phyloP scores from a whole-genome alignment of 75 land plant species.

The Pinus taeda region DNA sequence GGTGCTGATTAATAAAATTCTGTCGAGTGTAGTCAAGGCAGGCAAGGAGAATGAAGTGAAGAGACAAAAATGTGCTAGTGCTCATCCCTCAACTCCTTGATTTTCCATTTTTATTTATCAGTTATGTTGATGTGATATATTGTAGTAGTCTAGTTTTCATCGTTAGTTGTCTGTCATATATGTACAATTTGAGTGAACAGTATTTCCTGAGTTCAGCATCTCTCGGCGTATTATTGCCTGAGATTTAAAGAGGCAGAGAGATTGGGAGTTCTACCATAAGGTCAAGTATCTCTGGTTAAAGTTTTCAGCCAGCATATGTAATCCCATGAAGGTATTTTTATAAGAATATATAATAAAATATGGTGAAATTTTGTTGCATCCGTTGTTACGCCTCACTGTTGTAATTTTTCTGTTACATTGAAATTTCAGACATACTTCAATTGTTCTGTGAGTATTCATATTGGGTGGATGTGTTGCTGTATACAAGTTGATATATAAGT shows the following conservation, averaged over 20 bases:
- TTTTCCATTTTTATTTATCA: neutral
- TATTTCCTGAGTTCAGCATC: neutral
- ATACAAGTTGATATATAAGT: too few relatives aligned
- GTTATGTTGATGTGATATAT: neutral
- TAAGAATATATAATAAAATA: neutral
- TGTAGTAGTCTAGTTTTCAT: neutral
- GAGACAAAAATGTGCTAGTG: constrained; percentile 43
- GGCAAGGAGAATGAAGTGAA: constrained; percentile 63
- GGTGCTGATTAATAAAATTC: constrained; percentile 3
- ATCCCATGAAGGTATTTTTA: neutral
- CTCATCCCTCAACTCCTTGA: constrained; percentile 70
- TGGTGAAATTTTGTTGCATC: neutral
- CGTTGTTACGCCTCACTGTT: neutral
- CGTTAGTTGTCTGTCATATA: neutral
- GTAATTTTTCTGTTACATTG: too few relatives aligned
- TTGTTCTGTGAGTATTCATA: too few relatives aligned
- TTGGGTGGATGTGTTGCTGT: too few relatives aligned
- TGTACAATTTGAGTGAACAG: constrained; percentile 1
- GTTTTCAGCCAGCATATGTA: neutral
- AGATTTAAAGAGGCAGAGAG: neutral
- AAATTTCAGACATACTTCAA: too few relatives aligned
- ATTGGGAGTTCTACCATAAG: neutral
- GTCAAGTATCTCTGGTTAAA: neutral
- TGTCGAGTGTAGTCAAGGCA: constrained; percentile 6
- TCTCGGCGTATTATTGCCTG: neutral